phyloP scores from a whole-genome alignment of 371 early-diverging fungal genomes.

The Catenaria anguillulae region DNA sequence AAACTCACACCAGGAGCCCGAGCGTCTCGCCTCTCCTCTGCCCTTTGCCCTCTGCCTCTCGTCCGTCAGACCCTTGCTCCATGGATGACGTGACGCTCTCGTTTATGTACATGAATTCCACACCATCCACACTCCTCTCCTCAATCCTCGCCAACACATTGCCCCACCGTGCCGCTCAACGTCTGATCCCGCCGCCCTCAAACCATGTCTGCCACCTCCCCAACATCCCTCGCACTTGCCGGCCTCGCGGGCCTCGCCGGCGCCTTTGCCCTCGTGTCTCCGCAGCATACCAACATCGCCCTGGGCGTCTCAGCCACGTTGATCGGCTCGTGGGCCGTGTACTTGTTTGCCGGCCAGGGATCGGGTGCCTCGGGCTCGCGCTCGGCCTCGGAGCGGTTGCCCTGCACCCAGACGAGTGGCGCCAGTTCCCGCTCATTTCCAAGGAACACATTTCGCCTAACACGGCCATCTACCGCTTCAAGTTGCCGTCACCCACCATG shows the following conservation, averaged over 20 bases:
- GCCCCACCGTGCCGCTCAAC: too few relatives aligned
- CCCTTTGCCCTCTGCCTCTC: too few relatives aligned
- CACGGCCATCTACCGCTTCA: conserved; percentile 83
- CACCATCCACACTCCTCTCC: too few relatives aligned
- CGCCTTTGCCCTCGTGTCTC: background rate
- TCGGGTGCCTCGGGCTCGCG: too few relatives aligned
- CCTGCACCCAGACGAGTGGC: conserved; percentile 60
- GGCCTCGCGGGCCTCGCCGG: background rate
- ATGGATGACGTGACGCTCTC: too few relatives aligned
- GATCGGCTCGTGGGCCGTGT: background rate
- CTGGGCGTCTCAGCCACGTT: background rate
- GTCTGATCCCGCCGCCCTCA: too few relatives aligned
- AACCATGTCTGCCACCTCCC: background rate
- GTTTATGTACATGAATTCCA: too few relatives aligned
- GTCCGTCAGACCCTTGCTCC: too few relatives aligned
- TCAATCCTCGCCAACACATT: too few relatives aligned
- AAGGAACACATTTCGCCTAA: conserved; percentile 63
- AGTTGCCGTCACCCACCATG: conserved; percentile 46
- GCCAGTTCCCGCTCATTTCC: conserved; percentile 59
- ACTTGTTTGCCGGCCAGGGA: background rate
- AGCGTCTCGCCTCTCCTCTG: too few relatives aligned
- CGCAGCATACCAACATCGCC: background rate
- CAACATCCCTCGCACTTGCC: background rate
- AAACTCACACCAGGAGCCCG: too few relatives aligned
- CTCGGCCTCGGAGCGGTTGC: too few relatives aligned